Percentiles rank a stretch among this genome's conserved stretches.
These are phyloP conservation scores for slime mould (Dictyostelium discoideum) DNA, from an alignment of 78 protist genomes.

Conservation along the genomic window DNA sequence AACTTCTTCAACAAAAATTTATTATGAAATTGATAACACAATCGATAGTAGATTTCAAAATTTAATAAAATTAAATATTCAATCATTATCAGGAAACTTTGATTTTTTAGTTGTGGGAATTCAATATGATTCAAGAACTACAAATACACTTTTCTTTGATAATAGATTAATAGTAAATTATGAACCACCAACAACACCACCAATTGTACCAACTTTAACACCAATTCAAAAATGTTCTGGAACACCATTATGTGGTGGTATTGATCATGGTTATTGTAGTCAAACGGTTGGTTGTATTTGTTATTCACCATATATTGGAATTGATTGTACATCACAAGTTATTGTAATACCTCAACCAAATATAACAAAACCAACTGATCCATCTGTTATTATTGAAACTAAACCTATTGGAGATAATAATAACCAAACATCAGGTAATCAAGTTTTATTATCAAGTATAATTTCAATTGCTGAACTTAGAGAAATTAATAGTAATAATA, in stretches of 20 bases:
- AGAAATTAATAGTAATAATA: neutral
- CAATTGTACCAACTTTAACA: neutral
- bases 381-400: neutral
- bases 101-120: no score
- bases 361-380: neutral
- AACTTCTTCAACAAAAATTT: neutral
- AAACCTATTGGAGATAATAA: neutral
- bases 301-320: neutral
- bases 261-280: neutral
- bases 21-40: neutral
- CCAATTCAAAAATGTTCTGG: neutral
- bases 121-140: neutral
- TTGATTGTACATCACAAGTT: neutral
- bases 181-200: neutral
- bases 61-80: no score
- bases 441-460: neutral
- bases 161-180: neutral
- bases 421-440: neutral
- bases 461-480: conserved; percentile 6
- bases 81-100: no score
- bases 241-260: neutral
- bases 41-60: neutral
- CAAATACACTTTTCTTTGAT: neutral
- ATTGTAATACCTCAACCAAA: neutral
- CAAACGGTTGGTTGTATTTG: neutral